Evolutionary conservation across 1,284 basidiomycete species (phyloP), one percentile per base, ranked within the genome.

Genomic region (Stygiomarasmius scandens): DNA sequence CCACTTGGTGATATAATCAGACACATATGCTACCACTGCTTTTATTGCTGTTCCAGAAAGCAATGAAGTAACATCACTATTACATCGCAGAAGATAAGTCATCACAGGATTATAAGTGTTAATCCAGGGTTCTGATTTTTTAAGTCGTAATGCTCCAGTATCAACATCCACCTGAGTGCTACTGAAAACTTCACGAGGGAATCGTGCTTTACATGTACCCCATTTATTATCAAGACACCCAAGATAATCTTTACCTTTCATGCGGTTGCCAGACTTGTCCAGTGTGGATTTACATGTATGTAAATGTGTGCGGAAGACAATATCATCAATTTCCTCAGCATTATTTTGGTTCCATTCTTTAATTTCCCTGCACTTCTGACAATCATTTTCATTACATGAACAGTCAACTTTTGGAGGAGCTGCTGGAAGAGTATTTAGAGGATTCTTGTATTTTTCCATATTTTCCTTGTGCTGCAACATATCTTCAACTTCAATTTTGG

Each of bases 1-100:
- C 3, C 60, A 47, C 54, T 77, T 77, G 0, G 73, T 76, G 23
- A 78, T 67, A 64, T 77, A 77, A 55, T 77, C 72, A 2, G 73
- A 68, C 2, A 76, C 65, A 68, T 76, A 77, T 10, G 63, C 62
- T 8, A 77, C 56, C 3, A 75, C 67, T 23, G 72, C 67, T 54
- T 73, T 74, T 5, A 76, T 64, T 3, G 70, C 67, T 19, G 71
- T 74, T 1, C 74, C 72, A 36, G 72, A 74, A 10, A 67, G 41
- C 12, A 75, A 50, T 58, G 65, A 65, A 2, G 71, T 74, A 3
- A 72, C 67, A 67, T 76, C 71, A 4, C 70, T 69, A 57, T 76
- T 76, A 50, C 70, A 71, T 12, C 67, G 52, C 8, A 74, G 38
- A 1, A 75, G 34, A 63, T 72, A 77, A 23, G 69, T 69, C 1